These are phyloP conservation scores for Cytospora chrysosperma DNA, from an alignment of 2,329 filamentous ascomycete species.

Conservation along the genomic window DNA sequence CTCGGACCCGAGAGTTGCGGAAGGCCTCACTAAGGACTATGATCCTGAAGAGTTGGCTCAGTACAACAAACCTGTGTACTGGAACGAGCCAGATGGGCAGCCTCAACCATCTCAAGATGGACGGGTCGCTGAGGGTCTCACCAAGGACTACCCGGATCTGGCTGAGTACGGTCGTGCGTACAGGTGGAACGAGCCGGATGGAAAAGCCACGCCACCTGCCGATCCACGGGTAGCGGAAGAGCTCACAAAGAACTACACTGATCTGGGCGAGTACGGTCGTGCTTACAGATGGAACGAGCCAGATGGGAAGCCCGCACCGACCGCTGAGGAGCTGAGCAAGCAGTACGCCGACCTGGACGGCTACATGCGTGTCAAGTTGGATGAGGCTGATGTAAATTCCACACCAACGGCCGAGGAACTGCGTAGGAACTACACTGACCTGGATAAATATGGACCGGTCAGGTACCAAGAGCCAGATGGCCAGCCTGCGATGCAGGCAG, in stretches of 20 bases:
- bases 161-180: constrained; percentile 35
- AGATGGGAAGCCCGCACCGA: constrained; percentile 17
- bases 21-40: constrained; percentile 30
- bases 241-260: constrained; percentile 33
- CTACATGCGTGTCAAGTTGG: background rate
- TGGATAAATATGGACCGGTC: constrained; percentile 31
- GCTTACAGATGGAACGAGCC: constrained; percentile 28
- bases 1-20: background rate
- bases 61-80: constrained; percentile 33
- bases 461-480: constrained; percentile 38
- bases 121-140: background rate
- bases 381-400: constrained; percentile 4
- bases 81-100: constrained; percentile 28
- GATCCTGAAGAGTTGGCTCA: constrained; percentile 37
- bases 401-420: constrained; percentile 24
- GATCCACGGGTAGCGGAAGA: background rate
- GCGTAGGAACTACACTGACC: constrained; percentile 37
- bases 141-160: background rate
- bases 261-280: constrained; percentile 41
- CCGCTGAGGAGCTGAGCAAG: background rate
- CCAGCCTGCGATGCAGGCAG: constrained; percentile 31
- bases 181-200: constrained; percentile 28
- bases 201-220: constrained; percentile 7
- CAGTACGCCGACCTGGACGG: background rate
- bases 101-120: background rate